These are phyloP conservation scores for Osmozyma mogii DNA, from an alignment of 805 yeast species.

Conservation along the genomic window DNA sequence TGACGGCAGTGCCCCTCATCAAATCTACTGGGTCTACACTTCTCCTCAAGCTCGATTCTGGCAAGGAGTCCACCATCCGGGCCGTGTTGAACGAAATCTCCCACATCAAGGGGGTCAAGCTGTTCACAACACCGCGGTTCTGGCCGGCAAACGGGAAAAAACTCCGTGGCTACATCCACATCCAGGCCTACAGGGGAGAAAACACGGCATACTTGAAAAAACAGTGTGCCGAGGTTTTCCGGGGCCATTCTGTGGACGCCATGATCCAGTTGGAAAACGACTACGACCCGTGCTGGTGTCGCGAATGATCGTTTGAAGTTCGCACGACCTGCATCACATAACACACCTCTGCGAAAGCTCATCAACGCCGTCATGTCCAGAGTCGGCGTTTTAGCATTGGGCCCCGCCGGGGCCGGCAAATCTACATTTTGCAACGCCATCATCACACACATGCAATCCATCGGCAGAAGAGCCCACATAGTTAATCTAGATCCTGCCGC, in stretches of 20 bases:
- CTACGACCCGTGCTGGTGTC: slow-evolving; percentile 64
- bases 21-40: slow-evolving; percentile 72
- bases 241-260: slow-evolving; percentile 40
- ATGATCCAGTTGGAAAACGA: slow-evolving; percentile 65
- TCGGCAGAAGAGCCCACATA: slow-evolving; percentile 89
- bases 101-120: slow-evolving; percentile 68
- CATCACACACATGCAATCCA: slow-evolving; percentile 77
- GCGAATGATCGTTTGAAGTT: slow-evolving; percentile 13
- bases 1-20: slow-evolving; percentile 78
- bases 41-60: slow-evolving; percentile 50
- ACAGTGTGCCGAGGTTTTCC: slow-evolving; percentile 51
- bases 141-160: slow-evolving; percentile 54
- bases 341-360: neutral
- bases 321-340: slow-evolving; percentile 11
- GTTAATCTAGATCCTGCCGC: slow-evolving; percentile 98
- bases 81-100: slow-evolving; percentile 61
- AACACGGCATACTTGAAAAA: slow-evolving; percentile 52
- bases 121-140: slow-evolving; percentile 84
- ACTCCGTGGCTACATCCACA: slow-evolving; percentile 65
- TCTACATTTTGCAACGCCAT: slow-evolving; percentile 88
- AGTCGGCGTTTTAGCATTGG: slow-evolving; percentile 88
- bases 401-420: slow-evolving; percentile 97
- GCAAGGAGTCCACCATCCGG: slow-evolving; percentile 56
- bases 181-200: slow-evolving; percentile 64
- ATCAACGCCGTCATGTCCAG: slow-evolving; percentile 59